Base-by-base conservation (phyloP, 768 basidiomycete species). In the Podaxis rugospora region DNA sequence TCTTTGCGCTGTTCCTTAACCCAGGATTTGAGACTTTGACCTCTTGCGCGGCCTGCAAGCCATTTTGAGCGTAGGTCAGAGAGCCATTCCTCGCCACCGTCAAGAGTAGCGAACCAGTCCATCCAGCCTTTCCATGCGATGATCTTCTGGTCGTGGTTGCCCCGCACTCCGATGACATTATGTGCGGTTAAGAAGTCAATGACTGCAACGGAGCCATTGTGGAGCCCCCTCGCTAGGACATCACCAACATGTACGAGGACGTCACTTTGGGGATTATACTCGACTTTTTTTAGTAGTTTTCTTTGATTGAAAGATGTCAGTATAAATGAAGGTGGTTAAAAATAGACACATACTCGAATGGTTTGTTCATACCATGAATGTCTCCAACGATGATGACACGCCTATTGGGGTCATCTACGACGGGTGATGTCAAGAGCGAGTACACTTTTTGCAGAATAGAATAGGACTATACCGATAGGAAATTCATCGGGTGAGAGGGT, bases 91-190 rank as follows among this genome's bases (percentile, higher is more conserved):
- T 55, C 68, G 1, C 78, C 80, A n/a, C 77, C 80, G 5, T 77
- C 72, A 25, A 80, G 69, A 6, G 71, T 63, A 13, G 71, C 63
- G 59, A 95, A 85, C 92, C 93, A 96, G 16, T 89, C 78, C 54
- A 91, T 81, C 93, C 93, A 98, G 1, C 80, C 76, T 25, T 87
- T 80, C 95, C 95, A 97, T 74, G 96, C 90, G 49, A 98, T 81
- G 47, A 95, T 84, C 63, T 82, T 82, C 72, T 98, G 93, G 74
- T 98, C 95, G 69, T 98, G 93, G 70, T 98, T 98, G 0, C 96
- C 95, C 32, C 95, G 85, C 2, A 97, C 93, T 14, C 93, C 94
- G 23, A 81, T 81, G 46, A 93, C 77, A 54, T 85, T 82, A 66
- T 88, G 70, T 7, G 74, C 67, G 2, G 85, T 73, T 80, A 97